Percentiles rank a stretch among this genome's conserved stretches.
Evolutionary conservation across 2,329 filamentous ascomycete species (phyloP).

Genomic region (Elsinoe fawcettii): DNA sequence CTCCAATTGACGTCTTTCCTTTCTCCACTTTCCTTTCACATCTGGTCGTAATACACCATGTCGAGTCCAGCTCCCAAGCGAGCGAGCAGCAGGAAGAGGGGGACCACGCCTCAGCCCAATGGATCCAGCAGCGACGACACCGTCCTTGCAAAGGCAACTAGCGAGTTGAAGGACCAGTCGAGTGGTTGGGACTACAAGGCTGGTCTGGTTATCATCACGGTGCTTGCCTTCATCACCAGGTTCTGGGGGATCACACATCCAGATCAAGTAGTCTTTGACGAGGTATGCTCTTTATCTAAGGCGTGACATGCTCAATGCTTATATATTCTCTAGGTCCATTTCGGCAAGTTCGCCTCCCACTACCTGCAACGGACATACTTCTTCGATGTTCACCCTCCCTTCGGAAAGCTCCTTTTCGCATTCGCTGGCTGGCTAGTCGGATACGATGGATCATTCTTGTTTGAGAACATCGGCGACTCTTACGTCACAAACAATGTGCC

Average conservation of each 20-base stretch:
- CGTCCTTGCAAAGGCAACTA: conserved; percentile 34
- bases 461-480: conserved; percentile 98
- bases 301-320: neutral
- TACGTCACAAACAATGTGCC: conserved; percentile 96
- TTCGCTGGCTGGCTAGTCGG: conserved; percentile 96
- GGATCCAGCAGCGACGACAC: conserved; percentile 33
- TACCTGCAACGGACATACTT: conserved; percentile 98
- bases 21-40: neutral
- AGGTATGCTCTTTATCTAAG: conserved; percentile 99
- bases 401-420: conserved; percentile 95
- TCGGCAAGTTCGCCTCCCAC: conserved; percentile 48
- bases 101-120: conserved; percentile 15
- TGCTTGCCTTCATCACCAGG: conserved; percentile 78
- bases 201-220: conserved; percentile 67
- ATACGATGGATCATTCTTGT: conserved; percentile 94
- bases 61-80: conserved; percentile 15
- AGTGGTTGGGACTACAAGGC: conserved; percentile 75
- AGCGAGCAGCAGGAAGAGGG: conserved; percentile 18
- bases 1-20: neutral
- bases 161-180: conserved; percentile 24
- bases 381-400: conserved; percentile 98
- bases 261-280: conserved; percentile 95
- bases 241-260: conserved; percentile 97
- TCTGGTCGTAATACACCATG: neutral
- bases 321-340: neutral